phyloP scores from a whole-genome alignment of 208 protist genomes.

The Polymyxa betae region DNA sequence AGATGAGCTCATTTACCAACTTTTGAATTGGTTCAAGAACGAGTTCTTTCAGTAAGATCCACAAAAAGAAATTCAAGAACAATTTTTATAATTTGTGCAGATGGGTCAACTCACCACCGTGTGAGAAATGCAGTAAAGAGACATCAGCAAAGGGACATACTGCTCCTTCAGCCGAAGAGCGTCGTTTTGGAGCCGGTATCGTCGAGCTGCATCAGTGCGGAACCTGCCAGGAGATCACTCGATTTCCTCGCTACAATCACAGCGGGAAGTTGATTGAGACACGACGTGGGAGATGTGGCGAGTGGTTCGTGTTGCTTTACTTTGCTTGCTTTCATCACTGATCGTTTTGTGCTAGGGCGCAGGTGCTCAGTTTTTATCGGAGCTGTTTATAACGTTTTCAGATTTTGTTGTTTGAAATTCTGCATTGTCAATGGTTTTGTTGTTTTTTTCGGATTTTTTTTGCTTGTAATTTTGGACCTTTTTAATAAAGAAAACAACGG shows the following conservation, averaged over 20 bases:
- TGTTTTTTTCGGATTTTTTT: too few species aligned
- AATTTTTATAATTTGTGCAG: not conserved
- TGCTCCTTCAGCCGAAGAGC: not conserved
- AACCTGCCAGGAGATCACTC: not conserved
- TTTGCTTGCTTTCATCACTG: too few species aligned
- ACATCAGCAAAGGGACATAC: not conserved
- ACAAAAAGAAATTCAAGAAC: not conserved
- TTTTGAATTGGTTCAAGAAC: not conserved
- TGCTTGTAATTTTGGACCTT: too few species aligned
- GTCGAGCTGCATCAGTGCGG: not conserved
- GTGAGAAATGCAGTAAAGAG: not conserved
- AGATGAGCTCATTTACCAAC: not conserved
- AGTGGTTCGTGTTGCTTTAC: not conserved
- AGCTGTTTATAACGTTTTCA: too few species aligned
- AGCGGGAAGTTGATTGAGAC: not conserved
- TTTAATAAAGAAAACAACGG: not conserved
- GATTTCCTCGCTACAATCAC: not conserved
- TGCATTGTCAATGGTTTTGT: too few species aligned
- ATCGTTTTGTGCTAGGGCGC: too few species aligned
- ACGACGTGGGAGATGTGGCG: not conserved
- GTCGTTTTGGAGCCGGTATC: not conserved
- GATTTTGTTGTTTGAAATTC: too few species aligned
- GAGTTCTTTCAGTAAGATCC: not conserved
- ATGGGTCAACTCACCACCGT: not conserved
- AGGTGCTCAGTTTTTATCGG: too few species aligned